Evolutionary conservation across 208 protist species (phyloP), one percentile per base, ranked within the genome.

Genomic region (Acanthamoeba royreba): DNA sequence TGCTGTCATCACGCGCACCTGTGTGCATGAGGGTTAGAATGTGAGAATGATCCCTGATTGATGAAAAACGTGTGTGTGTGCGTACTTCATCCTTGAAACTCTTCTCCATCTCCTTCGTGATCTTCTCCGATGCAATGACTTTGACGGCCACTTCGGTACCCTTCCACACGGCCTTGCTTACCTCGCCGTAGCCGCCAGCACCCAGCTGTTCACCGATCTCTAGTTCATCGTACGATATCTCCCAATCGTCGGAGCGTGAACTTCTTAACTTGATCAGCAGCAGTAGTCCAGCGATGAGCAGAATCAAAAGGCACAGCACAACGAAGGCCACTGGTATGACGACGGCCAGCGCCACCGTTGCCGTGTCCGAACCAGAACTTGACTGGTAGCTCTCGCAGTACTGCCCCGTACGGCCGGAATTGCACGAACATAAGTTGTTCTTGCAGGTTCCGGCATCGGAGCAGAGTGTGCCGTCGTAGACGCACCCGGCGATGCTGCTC

Each of bases 1-100:
- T 31, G 95, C 52, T 1, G 58, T 95, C 58, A 96, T 91, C 38
- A 96, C 93, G n/a, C 69, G 92, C 35, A 96, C 95, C 77, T n/a
- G 95, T 94, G n/a, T 96, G 93, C 93, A 96, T 95, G 40, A 95
- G 52, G 19, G n/a, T n/a, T n/a, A n/a, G n/a, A n/a, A n/a, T n/a
- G n/a, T n/a, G n/a, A n/a, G n/a, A n/a, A n/a, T n/a, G n/a, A n/a
- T n/a, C n/a, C n/a, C n/a, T n/a, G n/a, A n/a, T n/a, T n/a, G n/a
- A n/a, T n/a, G n/a, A n/a, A n/a, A n/a, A n/a, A n/a, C n/a, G n/a
- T n/a, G n/a, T n/a, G n/a, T n/a, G n/a, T n/a, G n/a, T n/a, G n/a
- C n/a, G n/a, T n/a, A n/a, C n/a, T n/a, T 86, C 74, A 45, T 86
- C 74, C 74, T 86, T 86, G 74, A 86, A 86, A 45, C 7, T 38